Evolutionary conservation across 441 rosid species (phyloP).

Genomic region (Eruca vesicaria): DNA sequence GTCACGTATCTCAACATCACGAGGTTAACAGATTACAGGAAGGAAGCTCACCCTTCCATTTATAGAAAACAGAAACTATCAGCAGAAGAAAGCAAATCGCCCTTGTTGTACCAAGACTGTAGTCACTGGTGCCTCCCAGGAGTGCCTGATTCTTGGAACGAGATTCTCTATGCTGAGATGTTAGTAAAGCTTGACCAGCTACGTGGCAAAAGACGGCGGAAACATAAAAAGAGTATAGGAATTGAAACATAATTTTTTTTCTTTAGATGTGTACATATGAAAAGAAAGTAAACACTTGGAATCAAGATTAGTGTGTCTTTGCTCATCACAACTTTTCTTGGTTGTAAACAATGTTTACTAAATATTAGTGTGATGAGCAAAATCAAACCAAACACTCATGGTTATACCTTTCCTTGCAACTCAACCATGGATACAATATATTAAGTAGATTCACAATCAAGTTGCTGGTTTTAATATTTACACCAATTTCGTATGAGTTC

Average conservation of each 20-base stretch:
- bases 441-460: constrained; percentile 34
- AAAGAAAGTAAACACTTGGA: too few relatives aligned
- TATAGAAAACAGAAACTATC: constrained; percentile 57
- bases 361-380: too few relatives aligned
- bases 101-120: constrained; percentile 45
- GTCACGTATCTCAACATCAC: constrained; percentile 84
- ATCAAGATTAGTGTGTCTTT: too few relatives aligned
- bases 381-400: too few relatives aligned
- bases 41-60: constrained; percentile 89
- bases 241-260: too few relatives aligned
- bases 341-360: too few relatives aligned
- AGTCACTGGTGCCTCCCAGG: too few relatives aligned
- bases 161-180: constrained; percentile 73
- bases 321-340: too few relatives aligned
- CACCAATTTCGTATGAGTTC: neutral
- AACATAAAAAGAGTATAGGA: too few relatives aligned
- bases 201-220: constrained; percentile 14
- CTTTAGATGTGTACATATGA: too few relatives aligned
- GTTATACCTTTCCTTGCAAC: too few relatives aligned
- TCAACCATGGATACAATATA: constrained; percentile 53
- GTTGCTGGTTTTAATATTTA: constrained; percentile 46
- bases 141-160: too few relatives aligned
- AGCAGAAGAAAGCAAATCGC: constrained; percentile 42
- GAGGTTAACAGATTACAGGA: constrained; percentile 75
- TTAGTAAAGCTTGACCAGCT: constrained; percentile 46